Evolutionary conservation across 2,329 filamentous ascomycete species (phyloP).

Genomic region (Monosporascus sp.): DNA sequence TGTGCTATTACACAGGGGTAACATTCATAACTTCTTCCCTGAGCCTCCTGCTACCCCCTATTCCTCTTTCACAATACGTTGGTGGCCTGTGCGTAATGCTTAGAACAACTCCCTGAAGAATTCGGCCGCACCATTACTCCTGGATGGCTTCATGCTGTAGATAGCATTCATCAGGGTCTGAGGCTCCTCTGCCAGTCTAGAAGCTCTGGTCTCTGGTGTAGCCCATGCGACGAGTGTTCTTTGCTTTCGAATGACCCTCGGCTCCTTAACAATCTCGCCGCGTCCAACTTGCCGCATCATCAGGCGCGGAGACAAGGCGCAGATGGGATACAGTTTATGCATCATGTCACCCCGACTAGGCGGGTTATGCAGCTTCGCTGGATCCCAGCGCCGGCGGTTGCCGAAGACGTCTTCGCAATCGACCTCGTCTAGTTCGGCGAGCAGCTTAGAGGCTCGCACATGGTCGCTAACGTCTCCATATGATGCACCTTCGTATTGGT

Average conservation of each 20-base stretch:
- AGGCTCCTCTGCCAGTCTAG: background rate
- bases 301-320: background rate
- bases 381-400: background rate
- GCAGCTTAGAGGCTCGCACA: background rate
- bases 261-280: background rate
- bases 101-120: background rate
- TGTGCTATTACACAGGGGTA: no score
- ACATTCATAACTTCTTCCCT: no score
- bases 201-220: background rate
- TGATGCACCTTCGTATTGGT: background rate
- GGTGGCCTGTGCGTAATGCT: background rate
- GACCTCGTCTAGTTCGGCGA: background rate
- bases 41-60: background rate
- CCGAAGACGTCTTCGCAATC: background rate
- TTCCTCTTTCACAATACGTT: background rate
- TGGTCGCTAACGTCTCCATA: background rate
- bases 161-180: background rate
- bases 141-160: background rate
- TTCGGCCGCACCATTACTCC: background rate
- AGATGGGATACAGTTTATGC: background rate
- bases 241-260: constrained; percentile 1
- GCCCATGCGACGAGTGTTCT: constrained; percentile 1
- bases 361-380: background rate
- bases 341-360: background rate
- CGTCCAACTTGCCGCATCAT: constrained; percentile 1